Conservation (phyloP, 2,329 filamentous ascomycete genomes). For the Exophiala lecanii-corni region DNA sequence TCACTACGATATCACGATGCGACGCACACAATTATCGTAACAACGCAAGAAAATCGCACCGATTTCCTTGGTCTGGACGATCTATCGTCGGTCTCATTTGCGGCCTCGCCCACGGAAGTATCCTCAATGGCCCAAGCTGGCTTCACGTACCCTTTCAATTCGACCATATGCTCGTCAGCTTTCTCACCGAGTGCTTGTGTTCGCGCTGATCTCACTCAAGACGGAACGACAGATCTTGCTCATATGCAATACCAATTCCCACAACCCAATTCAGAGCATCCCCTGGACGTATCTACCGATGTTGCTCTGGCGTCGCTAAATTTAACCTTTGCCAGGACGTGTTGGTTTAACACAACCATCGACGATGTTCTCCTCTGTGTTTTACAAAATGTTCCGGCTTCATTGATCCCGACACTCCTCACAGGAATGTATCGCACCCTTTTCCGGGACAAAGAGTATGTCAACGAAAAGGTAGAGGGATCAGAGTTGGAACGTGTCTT, state of each 20-base stretch:
- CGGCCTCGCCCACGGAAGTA: conserved; percentile 12
- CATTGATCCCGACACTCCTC: conserved; percentile 60
- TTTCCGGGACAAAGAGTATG: conserved; percentile 74
- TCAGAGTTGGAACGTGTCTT: conserved; percentile 71
- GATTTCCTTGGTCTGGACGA: conserved; percentile 63
- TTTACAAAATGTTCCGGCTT: conserved; percentile 45
- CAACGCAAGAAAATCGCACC: conserved; percentile 38
- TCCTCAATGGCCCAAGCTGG: conserved; percentile 64
- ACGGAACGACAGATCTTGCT: conserved; percentile 37
- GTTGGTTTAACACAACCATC: conserved; percentile 48
- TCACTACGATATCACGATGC: conserved; percentile 8
- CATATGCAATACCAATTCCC: conserved; percentile 34
- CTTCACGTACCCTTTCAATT: conserved; percentile 63
- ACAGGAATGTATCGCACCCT: conserved; percentile 65
- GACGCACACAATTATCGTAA: conserved; percentile 14
- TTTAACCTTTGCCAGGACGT: conserved; percentile 47
- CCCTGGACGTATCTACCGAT: conserved; percentile 33
- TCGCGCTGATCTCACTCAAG: conserved; percentile 35
- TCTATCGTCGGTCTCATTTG: conserved; percentile 18
- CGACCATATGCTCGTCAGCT: conserved; percentile 33
- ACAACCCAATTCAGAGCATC: conserved; percentile 4
- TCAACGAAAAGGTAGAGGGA: conserved; percentile 36
- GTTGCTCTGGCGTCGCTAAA: conserved; percentile 61
- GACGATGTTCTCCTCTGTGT: conserved; percentile 68
- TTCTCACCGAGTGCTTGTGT: conserved; percentile 44